A percentile compares a stretch with the other conserved stretches of the same genome.
These are phyloP conservation scores for Sequoiadendron giganteum DNA, from an alignment of 75 land plant genomes.

Conservation along the genomic window DNA sequence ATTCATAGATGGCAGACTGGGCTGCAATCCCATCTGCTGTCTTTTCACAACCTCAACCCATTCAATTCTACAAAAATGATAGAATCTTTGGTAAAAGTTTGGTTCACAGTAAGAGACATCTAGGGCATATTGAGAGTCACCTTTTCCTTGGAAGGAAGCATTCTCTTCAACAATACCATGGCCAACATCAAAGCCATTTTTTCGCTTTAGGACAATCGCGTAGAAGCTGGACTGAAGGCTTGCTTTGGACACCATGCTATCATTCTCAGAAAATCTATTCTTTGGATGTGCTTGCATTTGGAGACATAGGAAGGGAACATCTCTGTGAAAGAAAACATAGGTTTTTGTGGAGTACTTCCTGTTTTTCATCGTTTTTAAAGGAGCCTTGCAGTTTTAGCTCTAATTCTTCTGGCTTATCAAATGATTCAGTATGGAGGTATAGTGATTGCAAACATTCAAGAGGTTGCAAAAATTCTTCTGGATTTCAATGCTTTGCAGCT, in stretches of 20 bases:
- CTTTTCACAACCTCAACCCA: background rate
- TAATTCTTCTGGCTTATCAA: background rate
- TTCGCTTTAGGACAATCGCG: background rate
- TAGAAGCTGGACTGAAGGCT: background rate
- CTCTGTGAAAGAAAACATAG: background rate
- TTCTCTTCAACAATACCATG: background rate
- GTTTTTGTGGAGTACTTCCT: background rate
- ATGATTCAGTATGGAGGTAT: background rate
- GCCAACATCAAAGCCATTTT: background rate
- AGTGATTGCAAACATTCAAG: background rate
- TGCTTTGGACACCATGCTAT: background rate
- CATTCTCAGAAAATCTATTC: background rate
- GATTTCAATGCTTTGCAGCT: slow-evolving; percentile 7
- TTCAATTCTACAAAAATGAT: background rate
- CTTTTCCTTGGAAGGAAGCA: background rate
- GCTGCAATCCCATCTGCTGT: slow-evolving; percentile 4
- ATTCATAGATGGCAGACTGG: slow-evolving; percentile 4
- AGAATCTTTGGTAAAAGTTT: background rate
- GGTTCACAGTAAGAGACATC: background rate
- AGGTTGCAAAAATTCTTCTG: background rate
- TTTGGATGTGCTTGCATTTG: slow-evolving; percentile 4
- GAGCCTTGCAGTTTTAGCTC: slow-evolving; percentile 5
- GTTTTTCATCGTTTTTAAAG: background rate
- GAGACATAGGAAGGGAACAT: background rate
- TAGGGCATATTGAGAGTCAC: background rate